Evolutionary conservation across 345 rosid species (phyloP).

Genomic region (Hevea brasiliensis): DNA sequence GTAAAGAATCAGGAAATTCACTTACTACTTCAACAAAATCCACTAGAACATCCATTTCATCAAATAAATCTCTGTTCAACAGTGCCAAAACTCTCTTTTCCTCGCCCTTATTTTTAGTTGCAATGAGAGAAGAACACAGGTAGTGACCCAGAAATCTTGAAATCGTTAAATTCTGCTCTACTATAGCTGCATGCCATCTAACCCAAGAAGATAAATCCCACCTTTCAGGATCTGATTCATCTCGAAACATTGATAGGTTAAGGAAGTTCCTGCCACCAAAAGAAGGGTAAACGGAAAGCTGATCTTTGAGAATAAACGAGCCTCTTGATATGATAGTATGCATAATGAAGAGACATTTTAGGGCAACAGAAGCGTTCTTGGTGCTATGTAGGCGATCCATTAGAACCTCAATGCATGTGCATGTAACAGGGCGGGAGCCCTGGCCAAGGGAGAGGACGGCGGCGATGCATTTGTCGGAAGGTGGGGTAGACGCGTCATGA

Average conservation of each 20-base stretch:
- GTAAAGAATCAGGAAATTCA: conserved; percentile 41
- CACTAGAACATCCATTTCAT: conserved; percentile 40
- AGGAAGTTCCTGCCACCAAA: conserved; percentile 48
- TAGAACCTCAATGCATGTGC: conserved; percentile 39
- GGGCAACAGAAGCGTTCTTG: conserved; percentile 42
- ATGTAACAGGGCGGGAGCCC: conserved; percentile 31
- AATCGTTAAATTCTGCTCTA: conserved; percentile 45
- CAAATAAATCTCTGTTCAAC: conserved; percentile 33
- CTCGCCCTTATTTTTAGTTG: background rate
- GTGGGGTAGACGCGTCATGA: conserved; percentile 34
- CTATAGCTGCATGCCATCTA: conserved; percentile 55
- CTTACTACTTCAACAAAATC: conserved; percentile 29
- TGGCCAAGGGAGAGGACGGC: conserved; percentile 39
- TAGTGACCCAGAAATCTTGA: conserved; percentile 43
- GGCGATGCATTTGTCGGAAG: conserved; percentile 32
- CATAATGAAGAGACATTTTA: conserved; percentile 50
- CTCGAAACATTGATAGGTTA: conserved; percentile 43
- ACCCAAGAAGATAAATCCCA: conserved; percentile 52
- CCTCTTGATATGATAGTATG: conserved; percentile 45
- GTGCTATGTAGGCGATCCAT: conserved; percentile 49
- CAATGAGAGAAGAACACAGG: conserved; percentile 17
- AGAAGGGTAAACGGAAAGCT: conserved; percentile 41
- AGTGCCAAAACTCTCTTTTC: conserved; percentile 18
- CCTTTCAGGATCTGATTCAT: conserved; percentile 32
- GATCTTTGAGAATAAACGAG: conserved; percentile 43